phyloP scores from a whole-genome alignment of 495 filamentous ascomycete species.

The Talaromyces wortmannii region DNA sequence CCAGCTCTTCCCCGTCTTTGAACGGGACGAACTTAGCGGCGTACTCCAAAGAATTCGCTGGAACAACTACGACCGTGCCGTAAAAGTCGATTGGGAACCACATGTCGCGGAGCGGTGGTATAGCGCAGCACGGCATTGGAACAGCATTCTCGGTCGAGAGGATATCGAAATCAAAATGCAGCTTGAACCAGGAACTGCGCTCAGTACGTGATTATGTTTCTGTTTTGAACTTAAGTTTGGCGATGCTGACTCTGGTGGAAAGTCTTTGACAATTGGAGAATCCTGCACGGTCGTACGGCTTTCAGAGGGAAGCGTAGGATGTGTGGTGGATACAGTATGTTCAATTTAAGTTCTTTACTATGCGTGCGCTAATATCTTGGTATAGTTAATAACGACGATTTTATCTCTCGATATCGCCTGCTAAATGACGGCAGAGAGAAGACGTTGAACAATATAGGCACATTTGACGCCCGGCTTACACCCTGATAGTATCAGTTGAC shows the following conservation, averaged over 20 bases:
- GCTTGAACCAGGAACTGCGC: slow-evolving; percentile 65
- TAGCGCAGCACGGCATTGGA: slow-evolving; percentile 59
- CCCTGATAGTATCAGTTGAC: not conserved
- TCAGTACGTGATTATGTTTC: slow-evolving; percentile 47
- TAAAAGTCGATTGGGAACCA: slow-evolving; percentile 32
- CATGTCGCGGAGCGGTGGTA: slow-evolving; percentile 59
- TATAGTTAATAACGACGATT: slow-evolving; percentile 81
- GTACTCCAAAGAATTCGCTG: slow-evolving; percentile 67
- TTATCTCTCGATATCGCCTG: slow-evolving; percentile 67
- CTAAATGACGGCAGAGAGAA: slow-evolving; percentile 54
- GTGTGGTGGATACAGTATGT: slow-evolving; percentile 83
- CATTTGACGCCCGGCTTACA: not conserved
- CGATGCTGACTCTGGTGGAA: slow-evolving; percentile 4
- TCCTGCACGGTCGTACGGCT: slow-evolving; percentile 73
- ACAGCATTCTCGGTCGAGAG: slow-evolving; percentile 47
- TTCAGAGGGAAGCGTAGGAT: slow-evolving; percentile 82
- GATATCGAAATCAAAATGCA: slow-evolving; percentile 66
- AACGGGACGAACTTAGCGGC: slow-evolving; percentile 24
- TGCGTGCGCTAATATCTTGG: slow-evolving; percentile 11
- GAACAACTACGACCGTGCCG: slow-evolving; percentile 84
- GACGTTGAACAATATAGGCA: slow-evolving; percentile 38
- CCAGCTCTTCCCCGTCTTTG: slow-evolving; percentile 56
- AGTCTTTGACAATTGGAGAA: slow-evolving; percentile 96
- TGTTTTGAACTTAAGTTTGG: not conserved
- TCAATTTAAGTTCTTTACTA: not conserved